phyloP scores from a whole-genome alignment of 2,329 filamentous ascomycete species.

The Botrytis deweyae region DNA sequence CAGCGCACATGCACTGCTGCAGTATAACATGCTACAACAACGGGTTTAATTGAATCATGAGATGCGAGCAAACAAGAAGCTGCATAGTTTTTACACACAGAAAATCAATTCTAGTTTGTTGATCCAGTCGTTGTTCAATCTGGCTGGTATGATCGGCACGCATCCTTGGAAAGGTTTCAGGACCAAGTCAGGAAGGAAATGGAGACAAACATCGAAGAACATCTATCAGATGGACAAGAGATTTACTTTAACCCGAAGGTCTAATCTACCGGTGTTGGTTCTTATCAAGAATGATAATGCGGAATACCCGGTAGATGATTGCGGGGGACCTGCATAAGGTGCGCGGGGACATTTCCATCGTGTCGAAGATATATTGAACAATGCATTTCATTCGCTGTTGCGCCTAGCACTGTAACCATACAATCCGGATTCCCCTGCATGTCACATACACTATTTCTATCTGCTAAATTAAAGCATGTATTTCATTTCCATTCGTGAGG shows the following conservation, averaged over 20 bases:
- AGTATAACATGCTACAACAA: not conserved
- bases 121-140: not conserved
- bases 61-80: not conserved
- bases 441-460: slow-evolving; percentile 13
- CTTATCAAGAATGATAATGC: not conserved
- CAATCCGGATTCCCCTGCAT: slow-evolving; percentile 14
- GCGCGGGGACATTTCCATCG: not conserved
- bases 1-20: not conserved
- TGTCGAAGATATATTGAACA: not conserved
- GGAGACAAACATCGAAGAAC: not conserved
- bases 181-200: slow-evolving; percentile 10
- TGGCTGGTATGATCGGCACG: not conserved
- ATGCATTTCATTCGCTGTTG: slow-evolving; percentile 13
- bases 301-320: slow-evolving; percentile 11
- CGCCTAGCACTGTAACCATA: not conserved
- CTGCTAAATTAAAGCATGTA: not conserved
- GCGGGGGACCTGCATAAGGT: slow-evolving; percentile 12
- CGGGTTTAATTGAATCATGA: not conserved
- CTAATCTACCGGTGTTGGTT: not conserved
- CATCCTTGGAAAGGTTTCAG: not conserved
- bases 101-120: not conserved
- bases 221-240: not conserved
- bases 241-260: not conserved
- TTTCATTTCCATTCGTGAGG: not conserved
- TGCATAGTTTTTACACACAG: not conserved